Conservation (phyloP, 2,329 filamentous ascomycete species). For the Bipolaris gigantea region DNA sequence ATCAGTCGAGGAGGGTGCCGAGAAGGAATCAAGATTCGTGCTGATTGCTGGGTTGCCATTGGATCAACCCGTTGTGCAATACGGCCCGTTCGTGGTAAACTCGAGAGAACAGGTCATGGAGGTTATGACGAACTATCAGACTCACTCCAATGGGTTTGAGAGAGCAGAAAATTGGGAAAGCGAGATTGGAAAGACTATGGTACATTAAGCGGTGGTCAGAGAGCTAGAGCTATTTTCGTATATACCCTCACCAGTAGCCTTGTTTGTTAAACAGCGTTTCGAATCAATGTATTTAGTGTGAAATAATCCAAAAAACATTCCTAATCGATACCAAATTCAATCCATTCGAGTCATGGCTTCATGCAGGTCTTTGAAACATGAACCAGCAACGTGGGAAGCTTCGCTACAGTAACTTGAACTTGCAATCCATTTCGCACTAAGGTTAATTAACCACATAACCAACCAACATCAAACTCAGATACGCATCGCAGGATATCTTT, state of each 20-base stretch:
- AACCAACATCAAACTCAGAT: too few species aligned
- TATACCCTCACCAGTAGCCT: not conserved
- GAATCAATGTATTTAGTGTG: not conserved
- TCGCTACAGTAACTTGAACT: too few species aligned
- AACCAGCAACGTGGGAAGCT: too few species aligned
- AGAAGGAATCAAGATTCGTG: conserved; percentile 62
- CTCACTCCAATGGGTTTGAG: conserved; percentile 51
- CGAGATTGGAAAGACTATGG: conserved; percentile 63
- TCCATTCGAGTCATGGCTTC: too few species aligned
- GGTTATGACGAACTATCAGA: conserved; percentile 44
- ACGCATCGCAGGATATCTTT: too few species aligned
- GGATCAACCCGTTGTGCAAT: conserved; percentile 46
- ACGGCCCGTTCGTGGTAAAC: conserved; percentile 45
- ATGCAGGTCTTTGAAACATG: too few species aligned
- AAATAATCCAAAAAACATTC: too few species aligned
- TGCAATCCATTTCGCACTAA: too few species aligned
- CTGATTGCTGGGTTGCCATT: conserved; percentile 72
- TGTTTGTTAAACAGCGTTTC: not conserved
- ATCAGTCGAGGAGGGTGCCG: conserved; percentile 66
- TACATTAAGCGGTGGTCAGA: conserved; percentile 19
- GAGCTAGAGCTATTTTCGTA: not conserved
- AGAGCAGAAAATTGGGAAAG: conserved; percentile 72
- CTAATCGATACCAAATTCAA: too few species aligned
- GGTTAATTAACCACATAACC: too few species aligned
- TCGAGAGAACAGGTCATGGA: conserved; percentile 43